Conservation (phyloP, 352 stramenopile species). For the Hyaloperonospora arabidopsidis region DNA sequence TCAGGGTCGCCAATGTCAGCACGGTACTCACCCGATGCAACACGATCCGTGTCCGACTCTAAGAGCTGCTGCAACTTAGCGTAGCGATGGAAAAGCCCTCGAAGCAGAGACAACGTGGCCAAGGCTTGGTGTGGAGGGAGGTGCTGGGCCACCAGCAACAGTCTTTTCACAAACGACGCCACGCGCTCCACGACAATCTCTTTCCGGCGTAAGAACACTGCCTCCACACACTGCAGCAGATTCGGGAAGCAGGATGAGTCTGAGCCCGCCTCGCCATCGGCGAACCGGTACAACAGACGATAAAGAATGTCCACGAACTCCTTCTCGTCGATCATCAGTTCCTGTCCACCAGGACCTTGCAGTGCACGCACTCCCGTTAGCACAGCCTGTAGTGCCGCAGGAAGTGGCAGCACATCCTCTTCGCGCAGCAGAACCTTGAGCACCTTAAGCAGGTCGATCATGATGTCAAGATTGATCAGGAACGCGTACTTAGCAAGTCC, state of each 20-base stretch:
- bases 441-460: conserved; percentile 93
- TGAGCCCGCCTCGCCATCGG: conserved; percentile 42
- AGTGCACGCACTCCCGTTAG: conserved; percentile 90
- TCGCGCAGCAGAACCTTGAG: conserved; percentile 88
- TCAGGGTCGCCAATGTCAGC: conserved; percentile 90
- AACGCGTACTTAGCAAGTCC: conserved; percentile 94
- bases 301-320: conserved; percentile 95
- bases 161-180: conserved; percentile 92
- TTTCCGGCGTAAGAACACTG: conserved; percentile 90
- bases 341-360: conserved; percentile 86
- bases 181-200: conserved; percentile 92
- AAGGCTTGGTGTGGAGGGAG: conserved; percentile 73
- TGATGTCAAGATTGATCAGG: conserved; percentile 97
- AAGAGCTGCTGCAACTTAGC: conserved; percentile 90
- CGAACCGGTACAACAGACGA: conserved; percentile 72
- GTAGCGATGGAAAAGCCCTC: conserved; percentile 89
- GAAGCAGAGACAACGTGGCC: conserved; percentile 83
- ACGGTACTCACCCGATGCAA: conserved; percentile 89
- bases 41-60: conserved; percentile 93
- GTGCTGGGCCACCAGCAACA: conserved; percentile 87
- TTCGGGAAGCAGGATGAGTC: conserved; percentile 52
- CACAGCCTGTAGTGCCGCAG: conserved; percentile 73
- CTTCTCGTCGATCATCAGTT: conserved; percentile 95
- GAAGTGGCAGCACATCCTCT: conserved; percentile 62
- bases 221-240: conserved; percentile 86